Base-by-base conservation (phyloP, 257 asterid species). In the Solanum chilense region DNA sequence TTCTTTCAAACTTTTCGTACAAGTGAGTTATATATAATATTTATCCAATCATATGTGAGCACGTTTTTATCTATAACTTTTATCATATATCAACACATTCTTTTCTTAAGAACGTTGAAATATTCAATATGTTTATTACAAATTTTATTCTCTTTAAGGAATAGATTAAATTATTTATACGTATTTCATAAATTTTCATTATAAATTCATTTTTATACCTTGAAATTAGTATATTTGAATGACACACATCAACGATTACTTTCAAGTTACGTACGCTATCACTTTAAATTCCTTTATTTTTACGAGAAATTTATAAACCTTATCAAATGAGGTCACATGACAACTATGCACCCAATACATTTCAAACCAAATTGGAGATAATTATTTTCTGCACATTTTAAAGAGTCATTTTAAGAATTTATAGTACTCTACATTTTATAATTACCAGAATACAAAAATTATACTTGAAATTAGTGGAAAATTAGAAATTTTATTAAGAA, bases 221-320 rank as follows among this genome's bases (percentile, higher is more conserved):
- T 56, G n/a, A 1, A 56, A 18, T 3, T 18, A 56, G 20, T 0
- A 0, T 52, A 52, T 52, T 52, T 52, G 25, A 18, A 56, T 56
- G 64, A 56, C 2, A 18, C 25, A 18, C 64, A 10, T 56, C n/a
- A 56, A 56, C 25, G 5, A 2, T 56, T 1, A 56, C 64, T 56
- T 12, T 56, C 7, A 56, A 7, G 11, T 56, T 56, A 56, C 3
- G 64, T 56, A n/a, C 12, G 20, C 64, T 12, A 56, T 2, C 0
- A 56, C 25, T 56, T 56, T 56, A 56, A 0, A 56, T 18, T 56
- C 1, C n/a, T 18, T 56, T 20, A 56, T 18, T 56, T 56, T 56
- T 1, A 56, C 0, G n/a, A 18, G 18, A 4, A 4, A 0, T 18
- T 56, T 56, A 56, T 56, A 56, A 56, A 20, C 20, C 0, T 56